phyloP scores from a whole-genome alignment of 306 rosid genomes.

The Acacia melanoxylon region DNA sequence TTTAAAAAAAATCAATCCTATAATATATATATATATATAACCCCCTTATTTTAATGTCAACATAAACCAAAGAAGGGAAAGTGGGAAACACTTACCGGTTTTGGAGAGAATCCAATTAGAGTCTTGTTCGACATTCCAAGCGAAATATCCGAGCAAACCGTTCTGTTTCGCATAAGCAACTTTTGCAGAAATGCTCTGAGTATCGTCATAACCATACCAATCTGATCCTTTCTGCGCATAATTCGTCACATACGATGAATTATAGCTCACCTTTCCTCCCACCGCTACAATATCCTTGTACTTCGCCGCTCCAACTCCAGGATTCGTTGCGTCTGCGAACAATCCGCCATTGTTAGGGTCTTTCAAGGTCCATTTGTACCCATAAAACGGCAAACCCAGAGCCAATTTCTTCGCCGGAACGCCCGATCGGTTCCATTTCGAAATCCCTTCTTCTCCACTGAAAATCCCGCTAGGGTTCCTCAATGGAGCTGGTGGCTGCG shows the following conservation, averaged over 20 bases:
- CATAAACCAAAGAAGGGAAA: no score
- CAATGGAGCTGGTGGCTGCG: slow-evolving; percentile 35
- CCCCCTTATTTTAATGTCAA: no score
- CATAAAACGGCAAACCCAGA: slow-evolving; percentile 48
- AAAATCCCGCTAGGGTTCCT: slow-evolving; percentile 11
- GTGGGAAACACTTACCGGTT: slow-evolving; percentile 28
- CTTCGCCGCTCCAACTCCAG: slow-evolving; percentile 20
- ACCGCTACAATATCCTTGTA: slow-evolving; percentile 17
- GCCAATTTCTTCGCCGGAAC: slow-evolving; percentile 30
- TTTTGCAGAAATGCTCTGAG: slow-evolving; percentile 32
- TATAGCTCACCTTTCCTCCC: slow-evolving; percentile 14
- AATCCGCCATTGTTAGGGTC: slow-evolving; percentile 32
- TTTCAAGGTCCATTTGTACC: slow-evolving; percentile 41
- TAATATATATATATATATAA: no score
- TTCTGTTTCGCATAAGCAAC: slow-evolving; percentile 42
- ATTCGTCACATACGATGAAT: slow-evolving; percentile 40
- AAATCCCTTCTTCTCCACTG: slow-evolving; percentile 37
- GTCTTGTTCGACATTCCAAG: slow-evolving; percentile 37
- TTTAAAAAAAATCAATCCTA: no score
- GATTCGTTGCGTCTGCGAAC: slow-evolving; percentile 27
- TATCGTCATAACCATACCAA: slow-evolving; percentile 57
- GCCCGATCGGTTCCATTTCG: slow-evolving; percentile 32
- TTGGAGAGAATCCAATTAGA: slow-evolving; percentile 42
- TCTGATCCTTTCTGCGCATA: slow-evolving; percentile 40
- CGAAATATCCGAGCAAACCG: slow-evolving; percentile 33